phyloP scores from a whole-genome alignment of 2,329 filamentous ascomycete genomes.

The Colletotrichum sp. region DNA sequence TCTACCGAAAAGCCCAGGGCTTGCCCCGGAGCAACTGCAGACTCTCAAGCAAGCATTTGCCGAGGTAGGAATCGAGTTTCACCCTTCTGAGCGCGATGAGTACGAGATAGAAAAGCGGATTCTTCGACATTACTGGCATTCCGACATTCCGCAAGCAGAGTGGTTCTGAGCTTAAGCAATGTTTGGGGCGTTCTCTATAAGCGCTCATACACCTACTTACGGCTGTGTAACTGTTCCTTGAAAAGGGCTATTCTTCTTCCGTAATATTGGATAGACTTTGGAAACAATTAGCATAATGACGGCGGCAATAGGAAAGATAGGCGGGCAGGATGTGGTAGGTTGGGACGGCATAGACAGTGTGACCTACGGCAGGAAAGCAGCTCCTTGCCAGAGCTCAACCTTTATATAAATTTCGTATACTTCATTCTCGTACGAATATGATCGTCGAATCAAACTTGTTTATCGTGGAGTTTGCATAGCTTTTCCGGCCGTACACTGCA shows the following conservation, averaged over 20 bases:
- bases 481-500: neutral
- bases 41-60: neutral
- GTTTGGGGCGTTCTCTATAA: neutral
- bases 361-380: no score
- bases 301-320: neutral
- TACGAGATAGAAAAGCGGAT: no score
- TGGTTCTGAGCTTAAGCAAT: neutral
- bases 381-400: neutral
- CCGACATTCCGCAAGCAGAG: no score
- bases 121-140: no score
- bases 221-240: no score
- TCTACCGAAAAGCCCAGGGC: neutral
- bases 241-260: neutral
- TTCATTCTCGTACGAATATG: neutral
- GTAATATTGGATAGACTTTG: neutral
- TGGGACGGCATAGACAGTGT: neutral
- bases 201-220: neutral
- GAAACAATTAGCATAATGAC: neutral
- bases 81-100: rapidly evolving
- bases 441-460: rapidly evolving
- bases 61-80: neutral
- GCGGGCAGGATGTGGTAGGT: neutral
- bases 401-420: no score
- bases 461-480: neutral
- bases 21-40: neutral